phyloP scores from a whole-genome alignment of 2,329 filamentous ascomycete genomes.

The Aureobasidium mangrovei region DNA sequence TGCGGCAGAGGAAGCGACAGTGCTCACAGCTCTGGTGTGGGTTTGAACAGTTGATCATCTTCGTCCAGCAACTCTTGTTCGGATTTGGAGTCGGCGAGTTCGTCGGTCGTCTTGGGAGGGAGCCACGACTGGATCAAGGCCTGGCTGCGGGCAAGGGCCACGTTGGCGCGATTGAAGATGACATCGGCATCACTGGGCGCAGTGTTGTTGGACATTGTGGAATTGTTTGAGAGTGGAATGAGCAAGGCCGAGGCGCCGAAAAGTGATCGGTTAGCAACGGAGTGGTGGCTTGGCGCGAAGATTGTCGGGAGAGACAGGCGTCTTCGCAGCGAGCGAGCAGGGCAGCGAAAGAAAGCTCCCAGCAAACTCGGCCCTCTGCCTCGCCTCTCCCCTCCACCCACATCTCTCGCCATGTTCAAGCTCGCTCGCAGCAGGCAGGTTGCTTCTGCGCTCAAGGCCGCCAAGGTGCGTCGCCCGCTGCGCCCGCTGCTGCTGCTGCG shows the following conservation, averaged over 20 bases:
- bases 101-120: slow-evolving; percentile 36
- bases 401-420: slow-evolving; percentile 63
- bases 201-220: neutral
- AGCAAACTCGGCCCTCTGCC: neutral
- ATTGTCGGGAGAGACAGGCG: slow-evolving; percentile 8
- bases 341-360: neutral
- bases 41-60: slow-evolving; percentile 46
- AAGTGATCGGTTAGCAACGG: neutral
- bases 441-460: slow-evolving; percentile 68
- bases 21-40: slow-evolving; percentile 45
- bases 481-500: neutral
- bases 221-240: neutral
- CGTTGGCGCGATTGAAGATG: slow-evolving; percentile 46
- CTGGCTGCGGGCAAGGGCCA: slow-evolving; percentile 46
- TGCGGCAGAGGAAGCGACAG: slow-evolving; percentile 1
- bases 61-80: slow-evolving; percentile 40
- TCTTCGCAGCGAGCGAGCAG: neutral
- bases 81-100: slow-evolving; percentile 31
- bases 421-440: slow-evolving; percentile 73
- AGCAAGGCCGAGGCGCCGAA: neutral
- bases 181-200: slow-evolving; percentile 37
- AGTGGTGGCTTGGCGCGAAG: slow-evolving; percentile 6
- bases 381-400: neutral
- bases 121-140: slow-evolving; percentile 50
- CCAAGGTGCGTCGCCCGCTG: slow-evolving; percentile 51